A percentile compares a stretch with the other conserved stretches of the same genome.
Conservation (phyloP, 768 basidiomycete genomes). For the Tricholoma sp. region DNA sequence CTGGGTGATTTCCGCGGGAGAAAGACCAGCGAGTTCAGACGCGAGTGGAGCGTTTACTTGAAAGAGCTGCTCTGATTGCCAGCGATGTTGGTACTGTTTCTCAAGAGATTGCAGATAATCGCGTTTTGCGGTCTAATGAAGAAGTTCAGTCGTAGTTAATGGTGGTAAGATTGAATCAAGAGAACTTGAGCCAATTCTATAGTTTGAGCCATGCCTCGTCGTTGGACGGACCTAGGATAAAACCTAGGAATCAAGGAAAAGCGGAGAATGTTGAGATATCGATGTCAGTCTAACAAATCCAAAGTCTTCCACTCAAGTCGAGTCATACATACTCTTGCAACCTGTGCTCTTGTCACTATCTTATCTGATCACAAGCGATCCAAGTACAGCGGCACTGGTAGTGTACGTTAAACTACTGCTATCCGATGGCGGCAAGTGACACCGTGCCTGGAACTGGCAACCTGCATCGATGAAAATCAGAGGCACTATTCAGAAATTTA, state of each 20-base stretch:
- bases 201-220: constrained; percentile 49
- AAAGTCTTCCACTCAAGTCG: too few species aligned
- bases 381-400: too few species aligned
- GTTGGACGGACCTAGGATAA: background rate
- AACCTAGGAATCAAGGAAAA: background rate
- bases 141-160: background rate
- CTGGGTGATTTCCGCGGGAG: constrained; percentile 58
- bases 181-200: constrained; percentile 59
- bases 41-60: constrained; percentile 76
- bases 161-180: background rate
- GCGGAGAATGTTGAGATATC: background rate
- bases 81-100: constrained; percentile 76
- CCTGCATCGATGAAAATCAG: too few species aligned
- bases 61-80: constrained; percentile 75
- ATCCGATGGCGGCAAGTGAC: too few species aligned
- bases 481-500: too few species aligned
- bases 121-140: constrained; percentile 81
- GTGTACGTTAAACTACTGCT: too few species aligned
- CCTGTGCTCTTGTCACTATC: too few species aligned
- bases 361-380: too few species aligned
- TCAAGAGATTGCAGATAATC: constrained; percentile 83
- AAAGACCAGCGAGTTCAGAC: constrained; percentile 59
- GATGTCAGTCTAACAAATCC: too few species aligned
- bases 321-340: too few species aligned
- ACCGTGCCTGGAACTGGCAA: too few species aligned